Base-by-base conservation (phyloP, 108 stramenopile species). In the Cafeteria roenbergensis region DNA sequence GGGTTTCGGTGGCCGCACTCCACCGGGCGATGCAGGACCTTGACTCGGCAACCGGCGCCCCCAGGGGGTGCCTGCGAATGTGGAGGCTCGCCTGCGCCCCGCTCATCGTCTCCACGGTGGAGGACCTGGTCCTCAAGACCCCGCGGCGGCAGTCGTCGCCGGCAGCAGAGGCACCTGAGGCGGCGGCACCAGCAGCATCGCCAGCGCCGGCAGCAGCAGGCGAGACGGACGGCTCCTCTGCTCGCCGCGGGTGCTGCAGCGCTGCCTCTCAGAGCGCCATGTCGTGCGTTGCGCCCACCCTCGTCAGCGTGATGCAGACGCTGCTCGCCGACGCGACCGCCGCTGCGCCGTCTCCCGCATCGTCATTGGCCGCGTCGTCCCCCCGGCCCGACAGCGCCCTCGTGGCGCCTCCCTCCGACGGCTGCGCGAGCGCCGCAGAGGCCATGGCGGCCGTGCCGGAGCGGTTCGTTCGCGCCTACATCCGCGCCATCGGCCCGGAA, bases 1-100 rank as follows among this genome's bases (percentile, higher is more conserved):
- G 95, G 95, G 87, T 90, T 22, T 69, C 85, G 2, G 71, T 90
- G 26, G 72, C 67, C 0, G 64, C 58, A 12, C 69, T 94, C 54
- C 82, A 75, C 57, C 68, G 74, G 1, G 78, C 90, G 14, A 85
- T 93, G 78, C 33, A 78, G 56, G 81, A 79, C 30, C n/a, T 82
- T 0, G 92, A 94, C 75, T 62, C 75, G 31, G 84, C 72, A 37
- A 90, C 92, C 0, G 79, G 78, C 12, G 71, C 63, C 54, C 63
- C 82, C 27, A 81, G 96, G 27, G 96, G 96, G 27, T 97, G 82
- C 81, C 73, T 92, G 53, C 59, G 85, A 9, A 65, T 94, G 37
- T 22, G 21, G 24, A 9, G 59, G 21, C 8, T 32, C 20, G 34
- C 36, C n/a, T 6, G 20, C 22, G 59, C 59, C 36, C 59, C 59